Evolutionary conservation across 2,329 filamentous ascomycete species (phyloP).

Genomic region (Aspergillus amoenus): DNA sequence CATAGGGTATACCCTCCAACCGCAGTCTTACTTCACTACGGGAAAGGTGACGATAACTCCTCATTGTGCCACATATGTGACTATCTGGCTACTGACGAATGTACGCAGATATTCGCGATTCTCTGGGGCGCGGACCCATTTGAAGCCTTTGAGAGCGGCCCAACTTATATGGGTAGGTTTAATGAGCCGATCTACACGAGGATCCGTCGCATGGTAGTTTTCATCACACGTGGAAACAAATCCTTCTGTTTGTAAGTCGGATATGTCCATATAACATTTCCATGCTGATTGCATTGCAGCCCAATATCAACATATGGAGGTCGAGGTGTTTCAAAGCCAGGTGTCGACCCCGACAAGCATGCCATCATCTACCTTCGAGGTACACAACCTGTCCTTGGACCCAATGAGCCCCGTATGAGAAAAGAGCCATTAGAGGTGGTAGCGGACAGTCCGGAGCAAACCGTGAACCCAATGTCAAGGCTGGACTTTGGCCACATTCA

Average conservation of each 20-base stretch:
- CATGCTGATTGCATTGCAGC: conserved; percentile 21
- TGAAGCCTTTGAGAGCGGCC: too few relatives aligned
- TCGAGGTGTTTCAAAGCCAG: conserved; percentile 36
- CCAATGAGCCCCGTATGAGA: conserved; percentile 29
- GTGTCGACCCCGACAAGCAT: conserved; percentile 37
- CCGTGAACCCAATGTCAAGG: conserved; percentile 27
- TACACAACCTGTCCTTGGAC: conserved; percentile 9
- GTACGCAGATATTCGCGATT: too few relatives aligned
- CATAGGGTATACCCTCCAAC: too few relatives aligned
- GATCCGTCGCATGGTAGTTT: conserved; percentile 34
- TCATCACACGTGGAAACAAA: too few relatives aligned
- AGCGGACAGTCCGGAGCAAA: conserved; percentile 9
- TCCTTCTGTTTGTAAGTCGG: conserved; percentile 33
- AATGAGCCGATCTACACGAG: conserved; percentile 26
- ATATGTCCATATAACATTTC: too few relatives aligned
- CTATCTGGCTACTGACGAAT: too few relatives aligned
- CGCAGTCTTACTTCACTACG: too few relatives aligned
- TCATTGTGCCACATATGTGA: too few relatives aligned
- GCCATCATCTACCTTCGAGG: conserved; percentile 37
- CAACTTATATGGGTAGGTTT: conserved; percentile 11
- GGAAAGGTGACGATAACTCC: too few relatives aligned
- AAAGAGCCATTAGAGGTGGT: conserved; percentile 40
- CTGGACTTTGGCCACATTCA: conserved; percentile 43
- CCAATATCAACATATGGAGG: conserved; percentile 41
- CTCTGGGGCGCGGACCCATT: too few relatives aligned